Base-by-base conservation (phyloP, 2,329 filamentous ascomycete species). In the Fusarium dimerum region DNA sequence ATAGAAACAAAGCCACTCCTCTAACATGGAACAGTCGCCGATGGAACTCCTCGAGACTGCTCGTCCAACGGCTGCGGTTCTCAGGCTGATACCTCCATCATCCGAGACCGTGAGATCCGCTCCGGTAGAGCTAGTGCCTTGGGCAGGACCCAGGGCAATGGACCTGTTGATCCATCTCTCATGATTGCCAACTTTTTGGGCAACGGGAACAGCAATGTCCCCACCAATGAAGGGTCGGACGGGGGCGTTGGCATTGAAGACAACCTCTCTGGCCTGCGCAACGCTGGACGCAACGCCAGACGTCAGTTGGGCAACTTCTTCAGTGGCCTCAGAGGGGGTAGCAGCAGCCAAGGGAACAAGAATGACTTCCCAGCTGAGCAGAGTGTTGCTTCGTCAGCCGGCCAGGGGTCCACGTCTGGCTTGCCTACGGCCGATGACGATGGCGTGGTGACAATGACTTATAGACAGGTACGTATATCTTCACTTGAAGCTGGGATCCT, bases 31-130 rank as follows among this genome's bases (percentile, higher is more conserved):
- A n/a, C 20, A 77, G 82, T 87, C 58, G 75, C 76, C 43, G 85
- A 88, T 55, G 85, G 84, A 63, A 88, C 85, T 56, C 86, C 85
- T 46, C 84, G 86, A 65, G 84, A 88, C 72, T 88, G 85, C 69
- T 75, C 81, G 46, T 75, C 74, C 62, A 83, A 85, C 61, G 57
- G 68, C 43, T 88, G 84, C 66, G 86, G 85, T 52, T 79, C 85
- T n/a, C 80, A 88, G 68, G 82, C 80, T 53, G 86, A 89, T 66
- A 88, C 86, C n/a, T 77, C 85, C 68, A 87, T 88, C 75, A 87
- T 88, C 71, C 82, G 85, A 38, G 71, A 80, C 54, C 70, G 74
- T 12, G 85, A 88, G 71, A 77, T 88, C 51, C 72, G 73, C 39
- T 78, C 73, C 45, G 75, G 72, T 62, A 75, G 78, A 60, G 68